Evolutionary conservation across 2,329 filamentous ascomycete genomes (phyloP), one percentile per base, ranked within the genome.

Genomic region (Fonsecaea nubica): DNA sequence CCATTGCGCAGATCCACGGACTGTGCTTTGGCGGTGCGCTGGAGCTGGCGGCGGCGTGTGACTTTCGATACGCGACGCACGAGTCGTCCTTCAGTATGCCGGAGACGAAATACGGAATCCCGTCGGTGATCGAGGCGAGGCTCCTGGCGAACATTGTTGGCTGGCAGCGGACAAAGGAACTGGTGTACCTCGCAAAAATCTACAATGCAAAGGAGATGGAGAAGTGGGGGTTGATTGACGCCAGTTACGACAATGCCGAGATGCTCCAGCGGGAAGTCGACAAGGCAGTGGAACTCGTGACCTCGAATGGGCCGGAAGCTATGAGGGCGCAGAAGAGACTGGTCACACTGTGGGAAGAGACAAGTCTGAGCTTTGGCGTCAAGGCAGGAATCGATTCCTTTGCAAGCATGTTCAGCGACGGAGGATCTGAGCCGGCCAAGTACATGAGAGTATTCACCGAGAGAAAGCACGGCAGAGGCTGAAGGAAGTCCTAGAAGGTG

Each of bases 351-450:
- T 77, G 75, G 75, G 74, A 76, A 63, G 68, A 71, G 53, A 56
- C 69, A 12, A 71, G 72, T 12, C 35, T 75, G 32, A 65, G 73
- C 6, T 33, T 65, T n/a, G 74, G 71, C 1, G 73, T 75, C 32
- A 65, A 67, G 25, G 72, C 71, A 0, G 74, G 75, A 1, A 65
- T 77, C 15, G 66, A 71, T 56, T 69, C 72, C 10, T 77, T 76
- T 68, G 75, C 69, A 0, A 45, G 40, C 12, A 59, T 64, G 52
- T 72, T 63, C 40, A 25, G 54, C 8, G 59, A 67, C 32, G 64
- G 69, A 2, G 69, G 59, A 0, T 9, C 10, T 1, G 69, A 71
- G 53, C 65, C 67, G 2, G 62, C 50, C 32, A 40, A 55, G n/a
- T 68, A 64, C 50, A 71, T 69, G 61, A 58, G 38, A 25, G 32